These are phyloP conservation scores for Leishmania arabica DNA, from an alignment of 208 protist species.

Conservation along the genomic window DNA sequence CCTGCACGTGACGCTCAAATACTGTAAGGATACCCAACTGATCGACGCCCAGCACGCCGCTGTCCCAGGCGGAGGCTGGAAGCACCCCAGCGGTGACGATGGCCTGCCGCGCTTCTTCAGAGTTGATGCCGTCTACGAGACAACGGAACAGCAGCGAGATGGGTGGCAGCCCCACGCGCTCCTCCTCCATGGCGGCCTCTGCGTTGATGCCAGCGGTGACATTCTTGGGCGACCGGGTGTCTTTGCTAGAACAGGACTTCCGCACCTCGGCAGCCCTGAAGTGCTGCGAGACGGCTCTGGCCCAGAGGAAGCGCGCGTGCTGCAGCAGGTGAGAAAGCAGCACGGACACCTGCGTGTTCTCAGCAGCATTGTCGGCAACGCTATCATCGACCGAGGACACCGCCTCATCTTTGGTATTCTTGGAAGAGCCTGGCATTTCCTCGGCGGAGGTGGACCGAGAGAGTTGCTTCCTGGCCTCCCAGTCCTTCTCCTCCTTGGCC, in stretches of 20 bases:
- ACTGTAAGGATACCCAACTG: constrained; percentile 57
- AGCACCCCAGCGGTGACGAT: constrained; percentile 23
- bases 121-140: constrained; percentile 71
- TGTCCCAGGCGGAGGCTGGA: constrained; percentile 21
- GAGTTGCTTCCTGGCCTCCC: constrained; percentile 14
- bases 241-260: constrained; percentile 2
- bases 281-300: constrained; percentile 38
- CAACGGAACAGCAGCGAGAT: constrained; percentile 57
- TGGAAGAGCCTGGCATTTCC: neutral
- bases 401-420: neutral
- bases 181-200: constrained; percentile 21
- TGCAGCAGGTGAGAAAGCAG: constrained; percentile 52
- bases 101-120: constrained; percentile 15
- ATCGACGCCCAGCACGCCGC: constrained; percentile 51
- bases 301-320: constrained; percentile 49
- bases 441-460: neutral
- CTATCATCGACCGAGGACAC: neutral
- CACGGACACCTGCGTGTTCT: constrained; percentile 45
- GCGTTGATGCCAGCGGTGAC: constrained; percentile 7
- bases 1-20: constrained; percentile 67
- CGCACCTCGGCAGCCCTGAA: constrained; percentile 31
- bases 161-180: constrained; percentile 43
- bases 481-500: constrained; percentile 24
- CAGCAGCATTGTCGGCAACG: constrained; percentile 6
- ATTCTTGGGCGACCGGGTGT: neutral